These are phyloP conservation scores for Saccharomyces pastorianus DNA, from an alignment of 1,139 yeast genomes.

Conservation along the genomic window DNA sequence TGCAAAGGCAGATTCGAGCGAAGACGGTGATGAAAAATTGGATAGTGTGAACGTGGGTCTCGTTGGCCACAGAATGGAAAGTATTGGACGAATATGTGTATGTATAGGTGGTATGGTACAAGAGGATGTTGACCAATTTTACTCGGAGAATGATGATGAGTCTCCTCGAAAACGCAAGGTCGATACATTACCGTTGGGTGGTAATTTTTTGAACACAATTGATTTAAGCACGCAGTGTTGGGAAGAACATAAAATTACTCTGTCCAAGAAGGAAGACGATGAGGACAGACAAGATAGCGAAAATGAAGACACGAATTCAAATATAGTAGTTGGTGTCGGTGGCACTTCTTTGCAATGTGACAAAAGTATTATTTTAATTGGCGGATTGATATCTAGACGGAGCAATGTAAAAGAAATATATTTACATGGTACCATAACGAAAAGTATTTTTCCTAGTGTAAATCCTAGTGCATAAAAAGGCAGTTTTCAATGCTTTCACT, in stretches of 20 bases:
- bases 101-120: conserved; percentile 27
- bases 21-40: conserved; percentile 5
- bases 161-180: neutral
- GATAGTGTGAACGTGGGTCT: conserved; percentile 15
- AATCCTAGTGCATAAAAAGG: conserved; percentile 10
- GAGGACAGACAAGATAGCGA: neutral
- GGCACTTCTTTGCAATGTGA: conserved; percentile 16
- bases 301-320: neutral
- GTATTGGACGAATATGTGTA: conserved; percentile 18
- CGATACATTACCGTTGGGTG: conserved; percentile 8
- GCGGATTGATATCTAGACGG: conserved; percentile 19
- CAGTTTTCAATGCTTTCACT: neutral
- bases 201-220: conserved; percentile 10
- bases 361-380: conserved; percentile 21
- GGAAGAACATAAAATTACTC: conserved; percentile 7
- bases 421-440: conserved; percentile 22
- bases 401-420: conserved; percentile 11
- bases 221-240: conserved; percentile 12
- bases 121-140: conserved; percentile 20
- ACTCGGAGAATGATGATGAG: conserved; percentile 2
- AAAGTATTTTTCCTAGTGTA: conserved; percentile 22
- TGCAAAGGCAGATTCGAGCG: conserved; percentile 9
- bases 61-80: conserved; percentile 25
- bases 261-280: neutral
- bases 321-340: conserved; percentile 11